Evolutionary conservation across 108 stramenopile species (phyloP), one percentile per base, ranked within the genome.

Genomic region (Skeletonema marinoi): DNA sequence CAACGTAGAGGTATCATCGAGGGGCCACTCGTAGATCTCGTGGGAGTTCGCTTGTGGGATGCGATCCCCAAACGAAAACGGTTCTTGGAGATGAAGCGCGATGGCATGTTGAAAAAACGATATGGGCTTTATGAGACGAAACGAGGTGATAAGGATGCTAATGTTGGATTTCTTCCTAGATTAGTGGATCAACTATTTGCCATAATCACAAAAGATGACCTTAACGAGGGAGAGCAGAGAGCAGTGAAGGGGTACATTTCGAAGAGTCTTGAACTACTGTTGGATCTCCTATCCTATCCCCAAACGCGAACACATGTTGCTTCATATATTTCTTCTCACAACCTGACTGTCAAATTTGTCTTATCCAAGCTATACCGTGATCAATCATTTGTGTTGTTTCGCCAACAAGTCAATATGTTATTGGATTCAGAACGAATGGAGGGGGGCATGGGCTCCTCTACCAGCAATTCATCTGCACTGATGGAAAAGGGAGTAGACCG

Each of bases 271-370:
- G 78, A 79, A 36, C 78, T 79, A 19, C 71, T 79, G 14, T 44
- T 79, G 17, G 78, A 79, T 41, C 78, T 79, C 19, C 71, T 79
- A 2, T 79, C 78, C 3, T 79, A 79, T 48, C 78, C 78, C 14
- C 78, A 79, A 68, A 79, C 78, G 5, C 66, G 78, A 12, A 25
- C 72, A 11, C 66, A 79, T 63, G 71, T 79, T 31, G 71, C 66
- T 8, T 29, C 78, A 6, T 79, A 73, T 61, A 71, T 79, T 9
- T 68, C 72, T n/a, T 79, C 72, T 4, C 71, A 72, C 32, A 65
- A 79, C 21, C 62, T 79, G 42, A 72, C 50, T 7, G 78, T 79
- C n/a, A 17, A 66, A 21, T 60, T 79, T 16, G 66, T 41, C 1
- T 35, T 59, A 21, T 79, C 78, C 6, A 79, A 73, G 39, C 32